Evolutionary conservation across 73 alveolate species (phyloP), one percentile per base, ranked within the genome.

Genomic region (Paramecium sonneborni): DNA sequence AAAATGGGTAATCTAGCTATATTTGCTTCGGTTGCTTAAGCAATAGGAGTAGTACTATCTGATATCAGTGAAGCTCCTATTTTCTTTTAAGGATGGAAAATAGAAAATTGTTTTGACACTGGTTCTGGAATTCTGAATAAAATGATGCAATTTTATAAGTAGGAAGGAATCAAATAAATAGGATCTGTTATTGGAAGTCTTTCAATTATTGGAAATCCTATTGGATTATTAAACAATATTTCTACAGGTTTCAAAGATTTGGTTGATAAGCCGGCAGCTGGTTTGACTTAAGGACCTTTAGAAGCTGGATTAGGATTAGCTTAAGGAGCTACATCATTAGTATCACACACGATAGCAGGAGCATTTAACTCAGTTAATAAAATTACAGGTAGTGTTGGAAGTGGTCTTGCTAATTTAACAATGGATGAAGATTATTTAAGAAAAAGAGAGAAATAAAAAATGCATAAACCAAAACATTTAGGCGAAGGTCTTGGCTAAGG

Each of bases 221-320:
- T 86, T 37, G 88, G 93, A 18, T 85, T 86, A 9, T 86, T 86
- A n/a, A 23, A 86, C 9, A 86, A 86, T 86, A 41, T 86, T 14
- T 58, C 93, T 0, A 62, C 93, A 12, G 93, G 93, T 2, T 55
- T 86, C n/a, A 58, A 52, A 26, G 93, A 86, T 67, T 76, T 86
- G 4, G 15, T 86, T 39, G 30, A 28, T 23, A 86, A 86, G 35
- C 93, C 93, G 0, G 88, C 88, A 3, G 86, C 62, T 15, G 93
- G 93, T 4, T 67, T 86, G 5, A 76, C 85, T 2, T 62, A 57
- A 86, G 93, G 93, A 5, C 93, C 93, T 38, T 72, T 86, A 21
- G 93, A 86, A 38, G 93, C 88, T 21, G 93, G 93, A n/a, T 62
- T 86, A 10, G 93, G 93, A 46, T 62, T 86, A 57, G 69, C 85